These are phyloP conservation scores for Ceratocystis cubensis DNA, from an alignment of 2,329 filamentous ascomycete species.

Conservation along the genomic window DNA sequence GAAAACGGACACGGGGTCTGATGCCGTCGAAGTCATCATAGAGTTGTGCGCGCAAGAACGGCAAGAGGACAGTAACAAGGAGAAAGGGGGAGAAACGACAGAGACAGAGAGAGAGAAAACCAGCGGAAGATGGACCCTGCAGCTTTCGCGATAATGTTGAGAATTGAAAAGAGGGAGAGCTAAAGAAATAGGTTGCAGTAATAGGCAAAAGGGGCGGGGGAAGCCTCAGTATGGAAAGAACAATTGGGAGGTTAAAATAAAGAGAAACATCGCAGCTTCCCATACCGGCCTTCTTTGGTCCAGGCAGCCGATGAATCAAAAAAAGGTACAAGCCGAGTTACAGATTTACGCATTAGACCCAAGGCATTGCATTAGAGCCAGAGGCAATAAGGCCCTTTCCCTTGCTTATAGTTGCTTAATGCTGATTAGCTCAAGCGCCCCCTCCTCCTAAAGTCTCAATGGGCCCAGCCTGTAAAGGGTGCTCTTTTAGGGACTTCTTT, in stretches of 20 bases:
- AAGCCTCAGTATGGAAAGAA: background rate
- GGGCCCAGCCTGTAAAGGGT: background rate
- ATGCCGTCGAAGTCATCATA: conserved; percentile 16
- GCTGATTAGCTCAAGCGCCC: background rate
- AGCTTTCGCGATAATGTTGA: background rate
- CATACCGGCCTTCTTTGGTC: background rate
- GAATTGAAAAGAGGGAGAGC: background rate
- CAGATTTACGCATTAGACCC: background rate
- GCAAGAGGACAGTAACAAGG: background rate
- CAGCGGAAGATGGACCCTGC: background rate
- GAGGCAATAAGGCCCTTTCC: background rate
- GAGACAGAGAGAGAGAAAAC: background rate
- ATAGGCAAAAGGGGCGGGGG: background rate
- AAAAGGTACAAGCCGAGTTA: background rate
- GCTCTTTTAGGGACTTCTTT: background rate
- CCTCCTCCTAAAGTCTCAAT: background rate
- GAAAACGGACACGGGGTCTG: background rate
- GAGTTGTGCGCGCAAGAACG: background rate
- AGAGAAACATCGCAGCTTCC: background rate
- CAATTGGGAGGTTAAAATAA: background rate
- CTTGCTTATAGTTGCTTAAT: conserved; percentile 6
- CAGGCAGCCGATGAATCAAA: background rate
- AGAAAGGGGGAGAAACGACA: background rate
- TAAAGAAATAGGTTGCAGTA: background rate
- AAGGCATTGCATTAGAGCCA: background rate